Evolutionary conservation across 805 yeast species (phyloP).

Genomic region (Barnettozyma californica): DNA sequence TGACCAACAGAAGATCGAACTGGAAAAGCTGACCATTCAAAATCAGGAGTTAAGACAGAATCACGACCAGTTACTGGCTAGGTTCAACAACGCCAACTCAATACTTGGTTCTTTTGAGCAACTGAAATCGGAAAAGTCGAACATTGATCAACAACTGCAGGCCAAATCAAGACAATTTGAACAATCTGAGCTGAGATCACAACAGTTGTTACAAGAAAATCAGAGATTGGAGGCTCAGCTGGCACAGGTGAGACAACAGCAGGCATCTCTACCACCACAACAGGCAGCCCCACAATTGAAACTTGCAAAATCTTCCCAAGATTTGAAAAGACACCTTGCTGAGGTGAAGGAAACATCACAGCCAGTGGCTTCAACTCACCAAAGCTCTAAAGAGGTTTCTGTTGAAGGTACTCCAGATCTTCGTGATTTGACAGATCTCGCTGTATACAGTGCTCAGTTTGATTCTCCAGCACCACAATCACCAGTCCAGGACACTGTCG

Average conservation of each 20-base stretch:
- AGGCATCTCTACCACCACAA: background rate
- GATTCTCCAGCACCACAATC: constrained; percentile 15
- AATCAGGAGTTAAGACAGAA: constrained; percentile 5
- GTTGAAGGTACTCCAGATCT: constrained; percentile 26
- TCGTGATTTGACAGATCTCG: constrained; percentile 23
- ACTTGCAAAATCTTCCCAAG: constrained; percentile 7
- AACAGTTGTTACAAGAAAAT: constrained; percentile 4
- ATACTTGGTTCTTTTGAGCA: constrained; percentile 1
- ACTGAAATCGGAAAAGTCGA: constrained; percentile 1
- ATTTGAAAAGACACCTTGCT: constrained; percentile 3
- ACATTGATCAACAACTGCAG: constrained; percentile 4
- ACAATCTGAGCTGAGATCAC: constrained; percentile 6
- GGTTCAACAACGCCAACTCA: background rate
- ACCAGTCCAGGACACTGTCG: background rate
- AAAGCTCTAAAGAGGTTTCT: constrained; percentile 4
- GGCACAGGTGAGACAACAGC: background rate
- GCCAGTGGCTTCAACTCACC: background rate
- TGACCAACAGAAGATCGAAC: constrained; percentile 1
- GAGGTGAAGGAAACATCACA: background rate
- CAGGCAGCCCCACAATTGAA: background rate
- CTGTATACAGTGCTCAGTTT: constrained; percentile 18
- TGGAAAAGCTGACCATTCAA: constrained; percentile 3
- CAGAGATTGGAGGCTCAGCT: constrained; percentile 4
- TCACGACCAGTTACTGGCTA: constrained; percentile 2
- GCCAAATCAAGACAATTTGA: constrained; percentile 4